Evolutionary conservation across 306 rosid species (phyloP), one percentile per base, ranked within the genome.

Genomic region (Neltuma alba): DNA sequence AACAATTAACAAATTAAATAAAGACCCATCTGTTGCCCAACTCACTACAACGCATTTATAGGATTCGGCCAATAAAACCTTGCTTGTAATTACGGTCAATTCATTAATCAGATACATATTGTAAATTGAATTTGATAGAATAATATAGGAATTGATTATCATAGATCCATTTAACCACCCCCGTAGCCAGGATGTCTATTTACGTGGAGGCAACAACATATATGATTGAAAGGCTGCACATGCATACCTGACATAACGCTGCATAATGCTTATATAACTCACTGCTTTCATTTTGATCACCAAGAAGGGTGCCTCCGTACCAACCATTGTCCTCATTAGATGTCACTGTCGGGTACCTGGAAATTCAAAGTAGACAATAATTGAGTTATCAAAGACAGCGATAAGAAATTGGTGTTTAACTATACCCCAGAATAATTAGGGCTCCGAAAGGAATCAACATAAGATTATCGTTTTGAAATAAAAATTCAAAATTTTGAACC

Each of bases 241-340:
- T 25, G 27, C 18, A 57, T 25, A 27, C 23, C 13, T 90, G 92
- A 79, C 97, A 91, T 79, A 92, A 80, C 63, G 85, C 90, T 4
- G 97, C 90, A 84, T 95, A 95, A 87, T 95, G 99, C 87, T 85
- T 85, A 84, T 88, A 95, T 81, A 95, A 91, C 77, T 91, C 97
- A 85, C 95, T 89, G 85, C 68, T 89, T 84, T 92, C 94, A 75
- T 92, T 91, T 87, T 92, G 97, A 86, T 95, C 98, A 7, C 97
- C 91, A 45, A 87, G 88, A 83, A 95, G 88, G 6, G 91, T 87
- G 67, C 99, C 99, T 78, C 98, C 98, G 42, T 92, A 95, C 97
- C 97, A 95, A 58, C 98, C 97, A 23, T 90, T 90, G 28, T 90
- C 87, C 83, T 92, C 94, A 76, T 89, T 88, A 18, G 94, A 89